These are phyloP conservation scores for Geranium brycei DNA, from an alignment of 345 rosid species.

Conservation along the genomic window DNA sequence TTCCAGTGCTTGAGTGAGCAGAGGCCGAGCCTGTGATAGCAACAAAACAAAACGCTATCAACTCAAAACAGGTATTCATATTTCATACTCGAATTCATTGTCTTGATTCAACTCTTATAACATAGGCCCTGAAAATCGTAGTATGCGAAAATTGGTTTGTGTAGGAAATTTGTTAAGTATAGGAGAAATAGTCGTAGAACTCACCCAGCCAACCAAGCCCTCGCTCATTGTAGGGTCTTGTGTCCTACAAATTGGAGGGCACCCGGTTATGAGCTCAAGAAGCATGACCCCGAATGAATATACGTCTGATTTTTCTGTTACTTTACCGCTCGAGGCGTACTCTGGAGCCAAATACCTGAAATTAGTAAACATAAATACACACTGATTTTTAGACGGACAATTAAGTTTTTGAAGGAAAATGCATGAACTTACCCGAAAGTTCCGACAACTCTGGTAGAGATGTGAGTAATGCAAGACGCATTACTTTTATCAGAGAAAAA, in stretches of 20 bases:
- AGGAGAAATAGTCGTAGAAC: background rate
- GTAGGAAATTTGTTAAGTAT: too few species aligned
- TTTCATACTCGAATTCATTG: too few species aligned
- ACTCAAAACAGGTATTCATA: too few species aligned
- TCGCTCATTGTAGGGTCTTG: constrained; percentile 29
- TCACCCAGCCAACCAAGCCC: constrained; percentile 69
- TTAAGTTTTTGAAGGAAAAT: background rate
- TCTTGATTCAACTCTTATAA: too few species aligned
- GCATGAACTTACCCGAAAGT: constrained; percentile 53
- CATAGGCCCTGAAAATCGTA: too few species aligned
- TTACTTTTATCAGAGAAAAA: constrained; percentile 29
- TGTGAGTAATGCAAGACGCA: constrained; percentile 30
- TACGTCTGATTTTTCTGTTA: constrained; percentile 68
- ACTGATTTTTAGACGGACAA: background rate
- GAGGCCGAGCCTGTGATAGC: constrained; percentile 45
- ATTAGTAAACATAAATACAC: background rate
- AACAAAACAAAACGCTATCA: background rate
- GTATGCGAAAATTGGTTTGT: too few species aligned
- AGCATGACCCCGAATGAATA: constrained; percentile 70
- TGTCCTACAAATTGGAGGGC: constrained; percentile 33
- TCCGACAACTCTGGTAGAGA: constrained; percentile 72
- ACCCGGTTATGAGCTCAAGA: constrained; percentile 66
- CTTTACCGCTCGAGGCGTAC: constrained; percentile 68
- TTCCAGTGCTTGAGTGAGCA: constrained; percentile 35
- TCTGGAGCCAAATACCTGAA: constrained; percentile 76